Base-by-base conservation (phyloP, 129 eudicot species). In the Arctium lappa region DNA sequence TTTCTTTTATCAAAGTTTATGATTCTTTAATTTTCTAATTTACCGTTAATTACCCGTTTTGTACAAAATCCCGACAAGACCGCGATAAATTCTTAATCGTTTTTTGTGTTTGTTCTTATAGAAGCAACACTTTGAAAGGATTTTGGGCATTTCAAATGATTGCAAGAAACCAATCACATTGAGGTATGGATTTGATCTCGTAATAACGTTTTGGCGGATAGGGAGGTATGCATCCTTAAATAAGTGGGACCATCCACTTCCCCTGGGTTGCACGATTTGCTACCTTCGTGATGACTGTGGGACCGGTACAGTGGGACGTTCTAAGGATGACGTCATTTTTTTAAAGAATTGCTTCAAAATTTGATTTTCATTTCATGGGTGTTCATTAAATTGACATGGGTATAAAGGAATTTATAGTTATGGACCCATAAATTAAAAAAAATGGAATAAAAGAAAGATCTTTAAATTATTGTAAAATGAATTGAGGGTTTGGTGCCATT, bases 111-210 rank as follows among this genome's bases (percentile, higher is more conserved):
- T 84, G 22, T 50, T 80, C 50, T 78, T 80, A 30, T 83, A 81
- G 89, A 68, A 78, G 56, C 86, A 78, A 48, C 74, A 77, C 50
- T 62, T 38, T 42, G 66, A 77, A 77, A 50, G 79, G 74, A 78
- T 69, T 34, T 48, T 66, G 82, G 75, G 73, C 44, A 75, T 73
- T 69, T 76, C 82, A 72, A 78, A 46, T 77, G 80, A 66, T 81
- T 81, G 86, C 38, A 80, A 44, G 44, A 39, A 86, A 56, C 65
- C 39, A 82, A 78, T 76, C 82, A 75, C 80, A 85, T 68, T 87
- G 86, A 89, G 90, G 91, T 88, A 86, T 60, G 75, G 12, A 74
- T 48, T 69, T 12, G 74, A 34, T 82, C 81, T 86, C 79, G 77
- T 71, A 80, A 85, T 81, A 72, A 60, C 27, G 29, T 60, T 44